Conservation (phyloP, 805 yeast genomes). For the Saccharomycopsis selenospora region DNA sequence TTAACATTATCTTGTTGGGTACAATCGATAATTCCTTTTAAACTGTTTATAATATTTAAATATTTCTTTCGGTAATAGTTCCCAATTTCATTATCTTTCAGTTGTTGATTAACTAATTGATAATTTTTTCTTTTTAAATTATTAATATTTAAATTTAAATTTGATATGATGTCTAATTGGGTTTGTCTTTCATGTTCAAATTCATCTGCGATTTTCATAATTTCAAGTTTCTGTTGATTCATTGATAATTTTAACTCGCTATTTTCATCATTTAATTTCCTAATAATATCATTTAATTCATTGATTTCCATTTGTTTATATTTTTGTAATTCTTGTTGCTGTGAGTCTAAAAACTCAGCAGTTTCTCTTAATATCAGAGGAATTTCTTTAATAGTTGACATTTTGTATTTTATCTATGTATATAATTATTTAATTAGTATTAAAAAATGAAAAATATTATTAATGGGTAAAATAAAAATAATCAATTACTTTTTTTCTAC, state of each 20-base stretch:
- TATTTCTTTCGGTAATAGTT: neutral
- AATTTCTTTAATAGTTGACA: neutral
- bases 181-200: neutral
- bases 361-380: constrained; percentile 1
- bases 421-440: no score
- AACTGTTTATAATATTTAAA: neutral
- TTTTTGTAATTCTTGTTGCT: neutral
- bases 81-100: neutral
- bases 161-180: neutral
- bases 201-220: neutral
- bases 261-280: neutral
- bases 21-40: neutral
- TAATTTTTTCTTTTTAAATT: neutral
- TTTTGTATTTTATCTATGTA: neutral
- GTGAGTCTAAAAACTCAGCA: neutral
- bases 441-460: no score
- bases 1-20: neutral
- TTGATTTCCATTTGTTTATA: neutral
- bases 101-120: neutral
- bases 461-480: no score
- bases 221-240: neutral
- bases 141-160: neutral
- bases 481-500: no score
- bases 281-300: neutral
- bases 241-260: neutral